Conservation (phyloP, 345 rosid genomes). For the Citrus australasica region DNA sequence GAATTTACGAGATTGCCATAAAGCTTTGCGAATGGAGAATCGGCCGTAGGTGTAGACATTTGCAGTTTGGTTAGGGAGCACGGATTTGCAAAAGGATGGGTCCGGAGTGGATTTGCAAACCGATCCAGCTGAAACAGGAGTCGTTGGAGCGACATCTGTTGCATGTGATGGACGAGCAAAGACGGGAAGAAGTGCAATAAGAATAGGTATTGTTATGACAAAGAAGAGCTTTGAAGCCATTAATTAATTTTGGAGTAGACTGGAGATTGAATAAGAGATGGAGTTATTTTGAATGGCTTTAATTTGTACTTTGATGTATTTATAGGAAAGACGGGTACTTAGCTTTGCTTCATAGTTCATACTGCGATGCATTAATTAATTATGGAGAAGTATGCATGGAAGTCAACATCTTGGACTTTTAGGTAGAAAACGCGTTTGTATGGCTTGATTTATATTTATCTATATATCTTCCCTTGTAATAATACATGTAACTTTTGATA, state of each 20-base stretch:
- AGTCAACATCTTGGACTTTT: slow-evolving; percentile 17
- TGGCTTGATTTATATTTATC: too few relatives aligned
- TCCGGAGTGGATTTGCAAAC: slow-evolving; percentile 60
- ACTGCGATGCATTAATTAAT: not conserved
- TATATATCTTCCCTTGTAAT: too few relatives aligned
- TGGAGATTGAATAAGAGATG: not conserved
- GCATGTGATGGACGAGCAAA: slow-evolving; percentile 20
- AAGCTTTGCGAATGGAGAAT: slow-evolving; percentile 52
- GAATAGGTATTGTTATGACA: not conserved
- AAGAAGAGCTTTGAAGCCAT: slow-evolving; percentile 27
- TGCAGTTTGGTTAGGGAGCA: slow-evolving; percentile 46
- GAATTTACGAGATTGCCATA: slow-evolving; percentile 58
- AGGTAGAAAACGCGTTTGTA: not conserved
- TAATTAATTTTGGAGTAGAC: not conserved
- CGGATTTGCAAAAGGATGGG: slow-evolving; percentile 61
- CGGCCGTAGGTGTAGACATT: slow-evolving; percentile 55
- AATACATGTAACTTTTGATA: not conserved
- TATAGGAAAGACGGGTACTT: slow-evolving; percentile 9
- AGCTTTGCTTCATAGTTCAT: not conserved
- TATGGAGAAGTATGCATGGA: not conserved
- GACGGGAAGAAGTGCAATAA: slow-evolving; percentile 24
- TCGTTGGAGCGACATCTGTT: slow-evolving; percentile 19
- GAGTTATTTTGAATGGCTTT: not conserved
- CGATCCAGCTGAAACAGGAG: slow-evolving; percentile 27
- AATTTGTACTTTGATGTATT: slow-evolving; percentile 2